Evolutionary conservation across 2,329 filamentous ascomycete species (phyloP).

Genomic region (Phaeosphaeriaceae sp.): DNA sequence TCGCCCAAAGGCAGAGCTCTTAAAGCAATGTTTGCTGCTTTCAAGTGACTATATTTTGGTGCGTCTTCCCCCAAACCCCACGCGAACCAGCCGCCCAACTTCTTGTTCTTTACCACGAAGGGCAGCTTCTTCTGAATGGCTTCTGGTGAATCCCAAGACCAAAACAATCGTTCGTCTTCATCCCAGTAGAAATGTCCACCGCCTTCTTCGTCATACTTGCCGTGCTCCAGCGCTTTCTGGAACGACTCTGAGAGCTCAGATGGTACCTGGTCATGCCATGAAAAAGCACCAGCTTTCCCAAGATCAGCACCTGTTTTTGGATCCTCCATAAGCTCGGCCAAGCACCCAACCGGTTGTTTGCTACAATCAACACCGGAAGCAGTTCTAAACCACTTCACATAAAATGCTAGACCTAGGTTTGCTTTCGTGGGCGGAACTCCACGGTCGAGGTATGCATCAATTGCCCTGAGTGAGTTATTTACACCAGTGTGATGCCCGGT

Average conservation of each 20-base stretch:
- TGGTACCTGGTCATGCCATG: slow-evolving; percentile 45
- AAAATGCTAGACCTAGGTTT: slow-evolving; percentile 71
- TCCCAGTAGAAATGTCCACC: slow-evolving; percentile 77
- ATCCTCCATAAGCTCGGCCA: slow-evolving; percentile 65
- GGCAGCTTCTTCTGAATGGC: slow-evolving; percentile 68
- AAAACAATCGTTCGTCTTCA: slow-evolving; percentile 64
- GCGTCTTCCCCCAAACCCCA: slow-evolving; percentile 75
- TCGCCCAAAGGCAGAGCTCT: not conserved
- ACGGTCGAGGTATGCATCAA: slow-evolving; percentile 64
- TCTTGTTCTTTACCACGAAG: slow-evolving; percentile 60
- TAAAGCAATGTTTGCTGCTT: slow-evolving; percentile 34
- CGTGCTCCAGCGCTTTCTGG: slow-evolving; percentile 58
- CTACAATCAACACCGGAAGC: slow-evolving; percentile 55
- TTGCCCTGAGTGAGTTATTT: slow-evolving; percentile 58
- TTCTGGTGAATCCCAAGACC: slow-evolving; percentile 72
- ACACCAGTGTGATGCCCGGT: slow-evolving; percentile 71
- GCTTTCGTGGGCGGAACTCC: slow-evolving; percentile 62
- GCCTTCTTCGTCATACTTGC: slow-evolving; percentile 61
- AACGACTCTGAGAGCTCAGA: slow-evolving; percentile 63
- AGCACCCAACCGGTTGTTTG: slow-evolving; percentile 63
- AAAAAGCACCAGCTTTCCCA: slow-evolving; percentile 63
- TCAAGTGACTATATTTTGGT: slow-evolving; percentile 46
- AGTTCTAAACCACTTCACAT: slow-evolving; percentile 69
- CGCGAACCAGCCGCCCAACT: slow-evolving; percentile 73
- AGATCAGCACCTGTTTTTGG: slow-evolving; percentile 65